Evolutionary conservation across 768 basidiomycete species (phyloP).

Genomic region (Russula earlei): DNA sequence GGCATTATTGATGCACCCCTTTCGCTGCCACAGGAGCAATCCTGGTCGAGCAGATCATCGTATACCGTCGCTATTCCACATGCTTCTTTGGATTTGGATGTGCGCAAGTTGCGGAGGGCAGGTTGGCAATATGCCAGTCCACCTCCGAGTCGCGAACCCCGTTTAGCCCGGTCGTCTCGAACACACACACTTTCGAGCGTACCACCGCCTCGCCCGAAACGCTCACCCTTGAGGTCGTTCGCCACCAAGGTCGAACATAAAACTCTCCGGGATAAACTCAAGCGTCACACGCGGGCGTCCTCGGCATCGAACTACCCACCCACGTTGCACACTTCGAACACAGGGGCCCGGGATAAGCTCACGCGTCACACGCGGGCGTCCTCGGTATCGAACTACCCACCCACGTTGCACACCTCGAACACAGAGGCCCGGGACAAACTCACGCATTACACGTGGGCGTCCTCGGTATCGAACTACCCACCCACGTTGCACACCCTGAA

Average conservation of each 20-base stretch:
- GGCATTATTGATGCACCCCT: not conserved
- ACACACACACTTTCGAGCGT: slow-evolving; percentile 21
- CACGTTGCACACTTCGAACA: too few species aligned
- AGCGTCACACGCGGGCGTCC: slow-evolving; percentile 13
- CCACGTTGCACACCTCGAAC: too few species aligned
- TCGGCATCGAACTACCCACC: too few species aligned
- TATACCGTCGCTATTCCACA: slow-evolving; percentile 11
- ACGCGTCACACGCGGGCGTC: too few species aligned
- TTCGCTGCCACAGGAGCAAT: not conserved
- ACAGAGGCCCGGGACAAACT: too few species aligned
- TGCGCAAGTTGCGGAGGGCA: not conserved
- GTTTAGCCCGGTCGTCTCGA: not conserved
- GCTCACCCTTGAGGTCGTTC: slow-evolving; percentile 9
- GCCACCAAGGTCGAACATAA: not conserved
- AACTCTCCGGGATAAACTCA: not conserved
- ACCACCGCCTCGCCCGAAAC: slow-evolving; percentile 22
- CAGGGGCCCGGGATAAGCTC: too few species aligned
- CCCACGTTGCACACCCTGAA: slow-evolving; percentile 15
- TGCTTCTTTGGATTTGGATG: not conserved
- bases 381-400: too few species aligned
- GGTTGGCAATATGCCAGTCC: slow-evolving; percentile 14
- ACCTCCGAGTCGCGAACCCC: slow-evolving; percentile 20
- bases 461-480: slow-evolving; percentile 22
- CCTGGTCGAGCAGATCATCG: not conserved
- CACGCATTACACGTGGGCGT: too few species aligned